Percentiles rank a stretch among this genome's conserved stretches.
phyloP scores from a whole-genome alignment of 192 early-diverging fungal genomes.

The Backusella tuberculispora region DNA sequence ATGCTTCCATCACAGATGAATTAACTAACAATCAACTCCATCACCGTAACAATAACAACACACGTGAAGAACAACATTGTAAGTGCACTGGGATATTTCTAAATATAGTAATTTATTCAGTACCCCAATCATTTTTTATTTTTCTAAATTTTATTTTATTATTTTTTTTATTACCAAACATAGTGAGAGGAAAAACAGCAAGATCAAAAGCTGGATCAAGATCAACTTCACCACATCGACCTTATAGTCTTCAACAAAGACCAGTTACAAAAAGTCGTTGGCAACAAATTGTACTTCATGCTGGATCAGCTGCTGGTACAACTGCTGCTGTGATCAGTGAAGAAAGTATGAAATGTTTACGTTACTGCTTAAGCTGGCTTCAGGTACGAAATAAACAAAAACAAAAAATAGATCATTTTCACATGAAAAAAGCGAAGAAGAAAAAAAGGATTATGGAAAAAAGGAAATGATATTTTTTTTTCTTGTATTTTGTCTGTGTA shows the following conservation, averaged over 20 bases:
- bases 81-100: neutral
- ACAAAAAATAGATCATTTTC: neutral
- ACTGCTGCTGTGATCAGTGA: conserved; percentile 82
- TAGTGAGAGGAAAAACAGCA: conserved; percentile 1
- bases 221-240: conserved; percentile 39
- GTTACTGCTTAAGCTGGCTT: conserved; percentile 89
- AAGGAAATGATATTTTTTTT: neutral
- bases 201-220: conserved; percentile 38
- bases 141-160: too few relatives aligned
- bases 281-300: conserved; percentile 62
- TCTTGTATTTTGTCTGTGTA: neutral
- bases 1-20: conserved; percentile 38
- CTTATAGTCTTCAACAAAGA: conserved; percentile 34
- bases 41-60: neutral
- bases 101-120: neutral
- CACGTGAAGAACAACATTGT: conserved; percentile 23
- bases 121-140: neutral
- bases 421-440: conserved; percentile 4
- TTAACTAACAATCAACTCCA: neutral
- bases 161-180: neutral
- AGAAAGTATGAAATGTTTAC: conserved; percentile 83
- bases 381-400: conserved; percentile 45
- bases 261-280: conserved; percentile 47
- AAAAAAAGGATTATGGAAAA: conserved; percentile 1
- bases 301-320: conserved; percentile 60